These are phyloP conservation scores for Pleurotus ostreatus DNA, from an alignment of 768 basidiomycete genomes.

Conservation along the genomic window DNA sequence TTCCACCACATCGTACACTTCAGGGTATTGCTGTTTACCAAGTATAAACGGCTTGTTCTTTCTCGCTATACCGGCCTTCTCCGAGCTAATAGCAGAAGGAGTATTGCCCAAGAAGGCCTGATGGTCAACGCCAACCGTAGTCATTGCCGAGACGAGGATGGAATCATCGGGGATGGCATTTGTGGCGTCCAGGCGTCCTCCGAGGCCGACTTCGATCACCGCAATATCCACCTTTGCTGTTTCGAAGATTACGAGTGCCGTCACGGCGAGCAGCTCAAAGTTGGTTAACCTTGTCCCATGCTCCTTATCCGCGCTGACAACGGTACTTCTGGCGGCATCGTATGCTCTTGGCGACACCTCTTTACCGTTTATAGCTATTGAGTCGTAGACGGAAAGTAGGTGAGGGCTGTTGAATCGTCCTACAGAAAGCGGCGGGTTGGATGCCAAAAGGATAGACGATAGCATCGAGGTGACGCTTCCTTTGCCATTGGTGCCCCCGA, in stretches of 20 bases:
- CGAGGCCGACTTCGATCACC: slow-evolving; percentile 93
- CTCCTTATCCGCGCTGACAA: slow-evolving; percentile 45
- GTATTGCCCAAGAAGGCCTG: slow-evolving; percentile 84
- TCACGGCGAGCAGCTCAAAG: slow-evolving; percentile 86
- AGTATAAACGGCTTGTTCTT: slow-evolving; percentile 58
- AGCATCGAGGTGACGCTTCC: slow-evolving; percentile 87
- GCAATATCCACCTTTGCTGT: slow-evolving; percentile 67
- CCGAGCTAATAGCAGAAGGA: slow-evolving; percentile 65
- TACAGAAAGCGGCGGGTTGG: slow-evolving; percentile 51
- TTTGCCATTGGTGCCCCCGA: slow-evolving; percentile 97
- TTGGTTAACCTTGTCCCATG: slow-evolving; percentile 48
- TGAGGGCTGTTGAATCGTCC: slow-evolving; percentile 95
- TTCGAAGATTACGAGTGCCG: slow-evolving; percentile 77
- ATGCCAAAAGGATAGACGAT: slow-evolving; percentile 64
- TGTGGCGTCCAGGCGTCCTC: slow-evolving; percentile 89
- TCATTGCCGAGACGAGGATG: slow-evolving; percentile 77
- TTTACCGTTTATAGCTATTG: slow-evolving; percentile 60
- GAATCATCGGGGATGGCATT: slow-evolving; percentile 74
- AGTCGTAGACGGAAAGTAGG: slow-evolving; percentile 73
- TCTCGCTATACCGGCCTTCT: slow-evolving; percentile 83
- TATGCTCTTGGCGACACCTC: slow-evolving; percentile 52
- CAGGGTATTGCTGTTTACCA: slow-evolving; percentile 53
- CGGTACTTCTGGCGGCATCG: slow-evolving; percentile 33
- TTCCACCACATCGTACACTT: slow-evolving; percentile 43
- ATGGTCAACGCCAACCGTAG: slow-evolving; percentile 90